Evolutionary conservation across 179 eudicot species (phyloP).

Genomic region (Vitellaria paradoxa): DNA sequence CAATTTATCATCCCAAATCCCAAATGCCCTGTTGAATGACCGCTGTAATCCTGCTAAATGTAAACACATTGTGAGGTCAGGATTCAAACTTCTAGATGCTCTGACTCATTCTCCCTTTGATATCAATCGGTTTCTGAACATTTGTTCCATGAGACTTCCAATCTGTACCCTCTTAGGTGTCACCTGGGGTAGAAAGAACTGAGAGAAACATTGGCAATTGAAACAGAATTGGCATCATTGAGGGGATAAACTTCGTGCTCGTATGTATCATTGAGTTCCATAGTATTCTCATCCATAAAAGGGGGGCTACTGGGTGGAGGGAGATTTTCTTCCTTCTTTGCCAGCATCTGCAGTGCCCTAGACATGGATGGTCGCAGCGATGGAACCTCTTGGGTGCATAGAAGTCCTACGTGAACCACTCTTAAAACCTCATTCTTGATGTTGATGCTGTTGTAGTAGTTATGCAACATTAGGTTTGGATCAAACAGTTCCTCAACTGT

Average conservation of each 20-base stretch:
- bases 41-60: background rate
- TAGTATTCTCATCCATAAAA: slow-evolving; percentile 53
- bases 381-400: slow-evolving; percentile 66
- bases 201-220: slow-evolving; percentile 40
- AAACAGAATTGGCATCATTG: slow-evolving; percentile 24
- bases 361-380: slow-evolving; percentile 65
- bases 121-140: background rate
- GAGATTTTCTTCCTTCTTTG: slow-evolving; percentile 41
- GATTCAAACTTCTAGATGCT: background rate
- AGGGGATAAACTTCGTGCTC: slow-evolving; percentile 33
- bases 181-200: slow-evolving; percentile 49
- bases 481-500: slow-evolving; percentile 53
- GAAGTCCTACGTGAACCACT: slow-evolving; percentile 59
- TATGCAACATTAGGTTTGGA: slow-evolving; percentile 41
- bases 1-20: background rate
- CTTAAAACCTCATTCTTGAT: slow-evolving; percentile 33
- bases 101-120: background rate
- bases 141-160: slow-evolving; percentile 1
- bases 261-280: slow-evolving; percentile 47
- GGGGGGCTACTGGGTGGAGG: slow-evolving; percentile 61
- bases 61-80: background rate
- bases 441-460: slow-evolving; percentile 22
- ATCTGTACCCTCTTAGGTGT: slow-evolving; percentile 5
- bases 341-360: slow-evolving; percentile 54
- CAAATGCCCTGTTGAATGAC: background rate